These are phyloP conservation scores for Coriaria nepalensis DNA, from an alignment of 306 rosid species.

Conservation along the genomic window DNA sequence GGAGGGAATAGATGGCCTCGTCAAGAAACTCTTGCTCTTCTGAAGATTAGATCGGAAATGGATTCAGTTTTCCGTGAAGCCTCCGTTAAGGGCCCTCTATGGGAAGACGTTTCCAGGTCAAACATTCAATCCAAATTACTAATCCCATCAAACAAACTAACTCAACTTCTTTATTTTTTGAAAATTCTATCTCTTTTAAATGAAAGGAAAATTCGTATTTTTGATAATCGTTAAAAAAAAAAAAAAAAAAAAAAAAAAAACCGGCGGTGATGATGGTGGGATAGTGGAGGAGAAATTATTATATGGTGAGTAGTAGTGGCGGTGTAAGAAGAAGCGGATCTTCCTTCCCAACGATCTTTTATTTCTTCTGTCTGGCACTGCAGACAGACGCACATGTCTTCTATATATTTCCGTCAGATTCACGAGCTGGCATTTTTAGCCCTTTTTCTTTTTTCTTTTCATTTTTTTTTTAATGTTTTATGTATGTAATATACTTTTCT, in stretches of 20 bases:
- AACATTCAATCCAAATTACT: not conserved
- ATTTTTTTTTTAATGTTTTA: not conserved
- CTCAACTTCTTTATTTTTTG: not conserved
- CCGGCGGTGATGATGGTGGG: no score
- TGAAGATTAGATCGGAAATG: constrained; percentile 40
- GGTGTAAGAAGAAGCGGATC: not conserved
- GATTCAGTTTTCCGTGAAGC: constrained; percentile 35
- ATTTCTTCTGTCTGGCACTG: no score
- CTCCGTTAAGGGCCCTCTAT: constrained; percentile 35
- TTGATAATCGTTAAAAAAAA: no score
- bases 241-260: no score
- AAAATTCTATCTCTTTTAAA: no score
- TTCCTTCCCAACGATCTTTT: not conserved
- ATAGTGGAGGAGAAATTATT: no score
- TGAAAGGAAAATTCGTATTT: no score
- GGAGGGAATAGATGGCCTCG: constrained; percentile 41
- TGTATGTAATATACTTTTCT: no score
- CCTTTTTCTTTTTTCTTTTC: not conserved
- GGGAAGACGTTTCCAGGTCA: constrained; percentile 44
- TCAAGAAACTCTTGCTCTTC: constrained; percentile 31
- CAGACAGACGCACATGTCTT: constrained; percentile 18
- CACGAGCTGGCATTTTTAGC: constrained; percentile 21
- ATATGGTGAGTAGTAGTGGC: no score
- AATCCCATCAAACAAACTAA: not conserved
- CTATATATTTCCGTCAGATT: constrained; percentile 20